phyloP scores from a whole-genome alignment of 2,329 filamentous ascomycete species.

The Diaporthe batatas region DNA sequence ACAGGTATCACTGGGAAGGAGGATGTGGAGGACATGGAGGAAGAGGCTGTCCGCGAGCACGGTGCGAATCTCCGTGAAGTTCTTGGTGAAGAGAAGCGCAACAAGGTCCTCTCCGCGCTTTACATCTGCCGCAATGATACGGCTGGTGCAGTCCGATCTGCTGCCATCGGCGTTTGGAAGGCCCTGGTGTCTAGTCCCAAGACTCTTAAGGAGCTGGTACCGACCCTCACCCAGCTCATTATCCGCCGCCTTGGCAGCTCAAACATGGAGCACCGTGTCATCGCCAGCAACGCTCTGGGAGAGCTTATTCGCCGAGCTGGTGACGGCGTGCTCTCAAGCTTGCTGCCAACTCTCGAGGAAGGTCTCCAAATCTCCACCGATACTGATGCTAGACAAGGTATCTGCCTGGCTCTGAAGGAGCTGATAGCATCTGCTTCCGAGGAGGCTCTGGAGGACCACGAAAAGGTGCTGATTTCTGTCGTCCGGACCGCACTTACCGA shows the following conservation, averaged over 20 bases:
- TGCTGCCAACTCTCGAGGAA: conserved; percentile 93
- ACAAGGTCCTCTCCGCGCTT: conserved; percentile 96
- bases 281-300: conserved; percentile 95
- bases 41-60: conserved; percentile 83
- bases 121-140: conserved; percentile 99
- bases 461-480: conserved; percentile 94
- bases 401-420: conserved; percentile 95
- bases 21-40: conserved; percentile 83
- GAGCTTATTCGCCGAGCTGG: conserved; percentile 98
- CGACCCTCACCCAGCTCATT: conserved; percentile 93
- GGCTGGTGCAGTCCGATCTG: conserved; percentile 87
- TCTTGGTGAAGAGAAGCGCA: conserved; percentile 94
- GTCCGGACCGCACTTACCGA: conserved; percentile 94
- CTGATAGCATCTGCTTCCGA: conserved; percentile 90
- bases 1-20: conserved; percentile 90
- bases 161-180: conserved; percentile 96
- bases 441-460: conserved; percentile 92
- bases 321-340: conserved; percentile 87
- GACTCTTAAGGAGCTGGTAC: conserved; percentile 94
- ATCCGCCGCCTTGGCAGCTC: conserved; percentile 94
- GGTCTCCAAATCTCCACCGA: conserved; percentile 90
- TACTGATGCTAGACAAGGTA: conserved; percentile 94
- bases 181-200: conserved; percentile 91
- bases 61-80: conserved; percentile 94
- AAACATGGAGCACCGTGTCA: conserved; percentile 99